Conservation (phyloP, 805 yeast species). For the Pichia manshurica region DNA sequence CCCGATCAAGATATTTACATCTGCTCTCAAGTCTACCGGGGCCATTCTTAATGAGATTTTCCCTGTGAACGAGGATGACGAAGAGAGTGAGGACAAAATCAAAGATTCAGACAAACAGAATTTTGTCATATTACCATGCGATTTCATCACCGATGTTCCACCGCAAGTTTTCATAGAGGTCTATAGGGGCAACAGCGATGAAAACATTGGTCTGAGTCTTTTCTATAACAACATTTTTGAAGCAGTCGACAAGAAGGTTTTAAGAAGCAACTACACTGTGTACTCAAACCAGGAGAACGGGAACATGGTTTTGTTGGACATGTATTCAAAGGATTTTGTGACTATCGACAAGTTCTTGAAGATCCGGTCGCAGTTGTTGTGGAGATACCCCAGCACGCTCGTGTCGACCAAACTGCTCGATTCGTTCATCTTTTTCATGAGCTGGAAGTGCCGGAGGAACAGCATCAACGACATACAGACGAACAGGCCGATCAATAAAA, state of each 20-base stretch:
- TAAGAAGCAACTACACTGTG: conserved; percentile 62
- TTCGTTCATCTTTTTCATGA: conserved; percentile 65
- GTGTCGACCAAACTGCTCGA: conserved; percentile 74
- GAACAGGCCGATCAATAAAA: conserved; percentile 52
- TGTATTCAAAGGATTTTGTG: conserved; percentile 62
- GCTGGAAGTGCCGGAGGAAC: conserved; percentile 38
- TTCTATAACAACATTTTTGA: conserved; percentile 72
- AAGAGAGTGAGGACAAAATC: not conserved
- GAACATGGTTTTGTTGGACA: conserved; percentile 53
- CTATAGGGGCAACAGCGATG: conserved; percentile 63
- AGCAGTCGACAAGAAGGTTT: conserved; percentile 67
- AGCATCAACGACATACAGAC: conserved; percentile 6
- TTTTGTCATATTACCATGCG: conserved; percentile 88
- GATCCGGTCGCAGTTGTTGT: conserved; percentile 78
- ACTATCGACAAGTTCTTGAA: conserved; percentile 66
- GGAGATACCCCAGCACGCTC: conserved; percentile 77
- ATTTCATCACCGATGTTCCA: conserved; percentile 86
- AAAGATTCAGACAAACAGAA: conserved; percentile 29
- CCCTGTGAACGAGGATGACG: conserved; percentile 1
- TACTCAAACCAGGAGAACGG: conserved; percentile 47
- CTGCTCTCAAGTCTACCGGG: conserved; percentile 56
- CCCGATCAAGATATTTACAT: conserved; percentile 37
- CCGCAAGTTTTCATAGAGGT: conserved; percentile 84
- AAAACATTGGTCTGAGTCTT: conserved; percentile 69
- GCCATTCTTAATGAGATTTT: conserved; percentile 40